A percentile compares a stretch with the other conserved stretches of the same genome.
Conservation (phyloP, 805 yeast species). For the Yamadazyma endophytica region DNA sequence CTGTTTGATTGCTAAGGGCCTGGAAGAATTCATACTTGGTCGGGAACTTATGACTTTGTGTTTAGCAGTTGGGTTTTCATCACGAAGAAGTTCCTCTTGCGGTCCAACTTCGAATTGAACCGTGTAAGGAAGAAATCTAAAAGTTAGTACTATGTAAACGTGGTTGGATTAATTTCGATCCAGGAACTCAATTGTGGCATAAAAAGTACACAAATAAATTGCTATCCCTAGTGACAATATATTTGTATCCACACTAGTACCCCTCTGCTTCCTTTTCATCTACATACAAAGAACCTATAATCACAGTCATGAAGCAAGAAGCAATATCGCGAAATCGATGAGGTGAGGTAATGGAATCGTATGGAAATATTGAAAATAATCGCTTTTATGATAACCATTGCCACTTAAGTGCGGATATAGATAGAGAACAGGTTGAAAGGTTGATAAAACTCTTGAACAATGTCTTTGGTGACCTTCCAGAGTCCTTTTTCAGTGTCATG, state of each 20-base stretch:
- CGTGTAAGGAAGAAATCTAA: constrained; percentile 66
- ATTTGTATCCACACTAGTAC: background rate
- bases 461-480: constrained; percentile 8
- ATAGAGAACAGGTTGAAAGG: constrained; percentile 10
- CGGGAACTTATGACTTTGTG: constrained; percentile 1
- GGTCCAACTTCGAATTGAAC: constrained; percentile 59
- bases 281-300: constrained; percentile 66
- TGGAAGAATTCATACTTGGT: constrained; percentile 7
- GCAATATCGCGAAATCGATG: background rate
- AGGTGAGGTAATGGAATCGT: background rate
- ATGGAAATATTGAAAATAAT: background rate
- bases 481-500: constrained; percentile 29
- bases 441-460: constrained; percentile 8
- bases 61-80: constrained; percentile 1
- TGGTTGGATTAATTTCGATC: background rate
- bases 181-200: background rate
- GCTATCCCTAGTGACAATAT: no score
- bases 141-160: constrained; percentile 13
- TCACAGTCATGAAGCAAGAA: constrained; percentile 49
- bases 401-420: constrained; percentile 19
- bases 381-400: constrained; percentile 32
- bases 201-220: background rate
- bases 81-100: constrained; percentile 5
- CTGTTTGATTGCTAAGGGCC: constrained; percentile 9
- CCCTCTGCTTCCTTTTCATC: no score